Evolutionary conservation across 768 basidiomycete species (phyloP).

Genomic region (Calvatia gigantea): DNA sequence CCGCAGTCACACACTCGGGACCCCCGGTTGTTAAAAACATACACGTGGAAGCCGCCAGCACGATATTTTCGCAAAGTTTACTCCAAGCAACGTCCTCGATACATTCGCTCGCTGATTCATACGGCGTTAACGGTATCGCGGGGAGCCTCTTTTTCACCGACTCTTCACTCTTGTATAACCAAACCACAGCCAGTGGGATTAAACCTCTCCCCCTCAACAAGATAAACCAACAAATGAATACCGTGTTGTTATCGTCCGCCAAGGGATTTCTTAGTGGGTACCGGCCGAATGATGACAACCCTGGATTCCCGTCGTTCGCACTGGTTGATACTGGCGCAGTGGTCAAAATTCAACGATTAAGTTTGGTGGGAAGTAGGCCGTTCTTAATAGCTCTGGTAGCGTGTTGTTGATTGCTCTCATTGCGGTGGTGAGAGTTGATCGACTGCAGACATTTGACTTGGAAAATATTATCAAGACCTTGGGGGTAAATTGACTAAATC

Average conservation of each 20-base stretch:
- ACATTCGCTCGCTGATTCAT: neutral
- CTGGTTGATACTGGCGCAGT: neutral
- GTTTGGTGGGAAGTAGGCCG: neutral
- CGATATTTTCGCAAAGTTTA: neutral
- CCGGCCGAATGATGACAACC: neutral
- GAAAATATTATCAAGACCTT: neutral
- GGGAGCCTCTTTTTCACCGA: neutral
- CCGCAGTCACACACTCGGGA: neutral
- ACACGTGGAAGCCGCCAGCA: neutral
- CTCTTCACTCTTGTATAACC: slow-evolving; percentile 5
- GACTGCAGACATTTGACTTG: neutral
- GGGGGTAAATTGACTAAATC: neutral
- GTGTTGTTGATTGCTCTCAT: neutral
- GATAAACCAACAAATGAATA: neutral
- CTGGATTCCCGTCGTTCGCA: neutral
- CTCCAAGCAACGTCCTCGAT: neutral
- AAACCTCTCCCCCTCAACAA: neutral
- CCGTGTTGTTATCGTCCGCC: neutral
- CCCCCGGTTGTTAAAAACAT: neutral
- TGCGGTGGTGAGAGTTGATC: neutral
- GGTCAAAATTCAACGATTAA: neutral
- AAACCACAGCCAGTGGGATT: neutral
- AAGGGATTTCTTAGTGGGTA: slow-evolving; percentile 2
- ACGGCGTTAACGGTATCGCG: neutral
- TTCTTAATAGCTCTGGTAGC: neutral